A percentile compares a stretch with the other conserved stretches of the same genome.
These are phyloP conservation scores for Nitzschia palea DNA, from an alignment of 108 stramenopile species.

Conservation along the genomic window DNA sequence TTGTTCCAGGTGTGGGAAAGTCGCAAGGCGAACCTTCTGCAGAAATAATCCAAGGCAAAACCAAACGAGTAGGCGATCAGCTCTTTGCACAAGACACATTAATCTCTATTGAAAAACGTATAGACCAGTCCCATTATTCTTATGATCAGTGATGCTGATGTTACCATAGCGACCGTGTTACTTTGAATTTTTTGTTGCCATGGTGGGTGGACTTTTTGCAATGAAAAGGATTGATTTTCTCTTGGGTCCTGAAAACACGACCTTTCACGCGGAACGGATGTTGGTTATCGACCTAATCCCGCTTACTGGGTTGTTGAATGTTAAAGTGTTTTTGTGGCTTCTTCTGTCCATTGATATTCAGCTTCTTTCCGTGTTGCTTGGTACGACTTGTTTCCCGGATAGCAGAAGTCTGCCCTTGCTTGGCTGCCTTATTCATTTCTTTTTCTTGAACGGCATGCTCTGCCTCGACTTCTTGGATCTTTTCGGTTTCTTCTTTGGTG, in stretches of 20 bases:
- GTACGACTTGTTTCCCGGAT: background rate
- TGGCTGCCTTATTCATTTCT: slow-evolving; percentile 20
- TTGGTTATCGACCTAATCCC: background rate
- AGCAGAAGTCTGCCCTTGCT: slow-evolving; percentile 9
- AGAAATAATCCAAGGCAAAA: too few relatives aligned
- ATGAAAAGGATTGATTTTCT: too few relatives aligned
- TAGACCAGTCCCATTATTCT: too few relatives aligned
- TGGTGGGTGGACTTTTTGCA: too few relatives aligned
- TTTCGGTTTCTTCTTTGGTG: slow-evolving; percentile 11
- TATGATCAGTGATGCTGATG: too few relatives aligned
- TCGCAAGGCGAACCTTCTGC: too few relatives aligned
- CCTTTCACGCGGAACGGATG: background rate
- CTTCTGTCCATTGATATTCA: background rate
- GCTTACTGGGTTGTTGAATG: slow-evolving; percentile 11
- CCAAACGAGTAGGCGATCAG: too few relatives aligned
- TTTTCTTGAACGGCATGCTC: slow-evolving; percentile 15
- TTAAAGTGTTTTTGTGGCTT: slow-evolving; percentile 2
- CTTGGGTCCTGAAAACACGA: too few relatives aligned
- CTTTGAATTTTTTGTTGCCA: too few relatives aligned
- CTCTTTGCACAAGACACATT: too few relatives aligned
- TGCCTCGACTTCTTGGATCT: slow-evolving; percentile 17
- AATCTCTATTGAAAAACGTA: too few relatives aligned
- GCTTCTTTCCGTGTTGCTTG: background rate
- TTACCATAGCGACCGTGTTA: too few relatives aligned
- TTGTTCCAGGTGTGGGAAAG: background rate